phyloP scores from a whole-genome alignment of 805 yeast species.

The Torulaspora gathmanii region DNA sequence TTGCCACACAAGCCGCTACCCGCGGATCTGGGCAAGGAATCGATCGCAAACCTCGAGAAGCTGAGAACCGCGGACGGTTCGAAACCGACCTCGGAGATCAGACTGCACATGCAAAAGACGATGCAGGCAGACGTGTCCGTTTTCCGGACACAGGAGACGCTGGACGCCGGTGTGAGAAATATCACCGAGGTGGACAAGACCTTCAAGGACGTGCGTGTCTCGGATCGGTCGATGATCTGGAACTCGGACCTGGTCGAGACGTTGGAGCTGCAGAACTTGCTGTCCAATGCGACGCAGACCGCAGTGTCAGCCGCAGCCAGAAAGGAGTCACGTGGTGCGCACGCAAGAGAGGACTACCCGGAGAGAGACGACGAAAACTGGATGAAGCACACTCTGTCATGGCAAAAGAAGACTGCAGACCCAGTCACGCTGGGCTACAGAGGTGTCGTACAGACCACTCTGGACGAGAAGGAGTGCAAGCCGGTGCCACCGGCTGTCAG shows the following conservation, averaged over 20 bases:
- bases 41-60: constrained; percentile 85
- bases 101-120: constrained; percentile 87
- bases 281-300: constrained; percentile 95
- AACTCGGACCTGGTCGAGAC: constrained; percentile 96
- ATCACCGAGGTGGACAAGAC: constrained; percentile 71
- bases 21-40: constrained; percentile 81
- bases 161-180: constrained; percentile 84
- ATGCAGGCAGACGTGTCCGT: constrained; percentile 98
- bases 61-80: constrained; percentile 83
- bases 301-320: constrained; percentile 92
- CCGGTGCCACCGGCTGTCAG: constrained; percentile 96
- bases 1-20: constrained; percentile 78
- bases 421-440: constrained; percentile 77
- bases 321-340: constrained; percentile 98
- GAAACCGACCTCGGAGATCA: constrained; percentile 77
- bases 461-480: constrained; percentile 89
- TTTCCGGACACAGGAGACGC: constrained; percentile 86
- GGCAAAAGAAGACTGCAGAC: constrained; percentile 73
- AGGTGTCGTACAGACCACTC: constrained; percentile 72
- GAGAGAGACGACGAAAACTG: constrained; percentile 93
- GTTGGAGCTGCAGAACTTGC: constrained; percentile 89
- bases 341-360: constrained; percentile 97
- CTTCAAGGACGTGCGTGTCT: constrained; percentile 72
- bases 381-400: constrained; percentile 96
- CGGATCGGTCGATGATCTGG: constrained; percentile 98